Conservation (phyloP, 2,329 filamentous ascomycete genomes). For the Aureobasidium sp. region DNA sequence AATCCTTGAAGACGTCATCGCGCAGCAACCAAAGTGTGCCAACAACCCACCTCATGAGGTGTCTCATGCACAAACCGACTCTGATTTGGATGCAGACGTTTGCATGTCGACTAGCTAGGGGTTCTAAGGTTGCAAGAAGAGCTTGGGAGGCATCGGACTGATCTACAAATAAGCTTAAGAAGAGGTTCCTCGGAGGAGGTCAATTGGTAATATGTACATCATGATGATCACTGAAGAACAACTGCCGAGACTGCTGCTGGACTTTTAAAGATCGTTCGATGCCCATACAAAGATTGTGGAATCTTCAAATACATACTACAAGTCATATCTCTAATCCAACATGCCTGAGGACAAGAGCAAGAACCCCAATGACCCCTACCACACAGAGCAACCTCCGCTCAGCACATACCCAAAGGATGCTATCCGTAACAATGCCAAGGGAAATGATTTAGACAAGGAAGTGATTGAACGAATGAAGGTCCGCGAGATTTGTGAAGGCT, state of each 20-base stretch:
- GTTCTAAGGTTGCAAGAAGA: not conserved
- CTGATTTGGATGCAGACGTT: not conserved
- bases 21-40: not conserved
- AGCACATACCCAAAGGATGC: constrained; percentile 10
- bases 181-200: not conserved
- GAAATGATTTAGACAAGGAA: constrained; percentile 7
- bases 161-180: not conserved
- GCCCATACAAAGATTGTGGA: not conserved
- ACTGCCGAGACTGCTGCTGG: not conserved
- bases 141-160: not conserved
- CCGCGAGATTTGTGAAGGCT: constrained; percentile 10
- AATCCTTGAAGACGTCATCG: not conserved
- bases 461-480: constrained; percentile 11
- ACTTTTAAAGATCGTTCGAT: not conserved
- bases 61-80: not conserved
- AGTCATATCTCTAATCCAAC: not conserved
- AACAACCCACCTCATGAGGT: not conserved
- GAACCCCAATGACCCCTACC: constrained; percentile 3
- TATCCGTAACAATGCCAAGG: constrained; percentile 10
- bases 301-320: not conserved
- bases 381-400: not conserved
- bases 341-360: constrained; percentile 13
- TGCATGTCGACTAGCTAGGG: not conserved
- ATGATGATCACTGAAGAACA: not conserved
- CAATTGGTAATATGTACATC: not conserved